Evolutionary conservation across 257 asterid genomes (phyloP).

Genomic region (Solanum microdontum): DNA sequence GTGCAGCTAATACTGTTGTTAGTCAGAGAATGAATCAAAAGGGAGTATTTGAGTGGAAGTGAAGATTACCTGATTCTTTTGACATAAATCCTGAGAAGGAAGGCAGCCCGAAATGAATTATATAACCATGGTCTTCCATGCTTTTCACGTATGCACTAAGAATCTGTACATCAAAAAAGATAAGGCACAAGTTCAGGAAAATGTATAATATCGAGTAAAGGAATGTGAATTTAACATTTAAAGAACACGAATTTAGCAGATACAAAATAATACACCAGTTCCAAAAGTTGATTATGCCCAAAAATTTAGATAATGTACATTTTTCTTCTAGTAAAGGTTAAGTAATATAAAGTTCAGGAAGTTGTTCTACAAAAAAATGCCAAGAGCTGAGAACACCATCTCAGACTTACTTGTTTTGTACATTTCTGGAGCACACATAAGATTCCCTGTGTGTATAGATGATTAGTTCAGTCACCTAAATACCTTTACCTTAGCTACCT

Average conservation of each 20-base stretch:
- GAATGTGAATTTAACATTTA: neutral
- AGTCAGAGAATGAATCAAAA: neutral
- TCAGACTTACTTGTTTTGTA: neutral
- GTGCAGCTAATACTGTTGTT: neutral
- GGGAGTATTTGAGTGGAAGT: neutral
- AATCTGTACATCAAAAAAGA: constrained; percentile 38
- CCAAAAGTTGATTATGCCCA: neutral
- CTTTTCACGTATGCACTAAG: constrained; percentile 77
- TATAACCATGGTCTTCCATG: constrained; percentile 93
- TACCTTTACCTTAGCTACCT: neutral
- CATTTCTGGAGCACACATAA: neutral
- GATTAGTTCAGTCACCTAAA: neutral
- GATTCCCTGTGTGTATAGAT: neutral
- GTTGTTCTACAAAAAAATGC: neutral
- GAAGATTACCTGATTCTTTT: constrained; percentile 50
- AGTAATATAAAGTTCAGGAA: neutral
- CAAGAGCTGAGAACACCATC: neutral
- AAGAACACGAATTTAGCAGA: neutral
- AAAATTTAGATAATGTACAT: neutral
- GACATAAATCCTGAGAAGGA: constrained; percentile 77
- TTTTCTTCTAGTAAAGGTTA: neutral
- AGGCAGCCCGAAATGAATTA: constrained; percentile 66
- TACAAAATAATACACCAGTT: neutral
- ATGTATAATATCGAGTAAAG: neutral
- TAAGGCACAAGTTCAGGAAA: neutral